phyloP scores from a whole-genome alignment of 2,329 filamentous ascomycete species.

The Tolypocladium endophyticum region DNA sequence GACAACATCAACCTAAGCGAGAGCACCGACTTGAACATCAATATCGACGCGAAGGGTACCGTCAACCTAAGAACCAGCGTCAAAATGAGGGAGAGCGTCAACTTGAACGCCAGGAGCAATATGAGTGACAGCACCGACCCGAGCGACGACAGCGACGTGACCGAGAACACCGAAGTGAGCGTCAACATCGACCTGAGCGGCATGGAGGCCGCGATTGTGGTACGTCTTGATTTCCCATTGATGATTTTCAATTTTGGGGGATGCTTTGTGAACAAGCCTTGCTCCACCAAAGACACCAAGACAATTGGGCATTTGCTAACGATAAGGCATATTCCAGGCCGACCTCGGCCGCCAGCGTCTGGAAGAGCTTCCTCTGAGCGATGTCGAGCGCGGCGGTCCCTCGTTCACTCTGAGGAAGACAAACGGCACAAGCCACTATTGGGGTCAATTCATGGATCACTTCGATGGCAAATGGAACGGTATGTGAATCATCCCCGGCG shows the following conservation, averaged over 20 bases:
- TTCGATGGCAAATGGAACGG: conserved; percentile 10
- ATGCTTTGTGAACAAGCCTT: too few relatives aligned
- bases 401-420: conserved; percentile 5
- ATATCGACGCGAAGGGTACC: too few relatives aligned
- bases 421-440: conserved; percentile 5
- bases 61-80: too few relatives aligned
- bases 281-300: too few relatives aligned
- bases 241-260: too few relatives aligned
- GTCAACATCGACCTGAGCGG: background rate
- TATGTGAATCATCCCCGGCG: background rate
- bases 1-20: background rate
- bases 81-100: background rate
- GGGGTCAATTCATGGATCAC: conserved; percentile 3
- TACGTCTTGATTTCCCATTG: background rate
- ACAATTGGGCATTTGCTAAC: background rate
- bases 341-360: conserved; percentile 11
- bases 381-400: conserved; percentile 4
- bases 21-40: too few relatives aligned
- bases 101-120: too few relatives aligned
- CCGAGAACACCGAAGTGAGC: too few relatives aligned
- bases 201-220: background rate
- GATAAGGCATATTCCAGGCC: conserved; percentile 3
- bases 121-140: background rate
- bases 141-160: background rate
- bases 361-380: conserved; percentile 11